A percentile compares a stretch with the other conserved stretches of the same genome.
Evolutionary conservation across 2,329 filamentous ascomycete genomes (phyloP).

Genomic region (Fusarium acutatum): DNA sequence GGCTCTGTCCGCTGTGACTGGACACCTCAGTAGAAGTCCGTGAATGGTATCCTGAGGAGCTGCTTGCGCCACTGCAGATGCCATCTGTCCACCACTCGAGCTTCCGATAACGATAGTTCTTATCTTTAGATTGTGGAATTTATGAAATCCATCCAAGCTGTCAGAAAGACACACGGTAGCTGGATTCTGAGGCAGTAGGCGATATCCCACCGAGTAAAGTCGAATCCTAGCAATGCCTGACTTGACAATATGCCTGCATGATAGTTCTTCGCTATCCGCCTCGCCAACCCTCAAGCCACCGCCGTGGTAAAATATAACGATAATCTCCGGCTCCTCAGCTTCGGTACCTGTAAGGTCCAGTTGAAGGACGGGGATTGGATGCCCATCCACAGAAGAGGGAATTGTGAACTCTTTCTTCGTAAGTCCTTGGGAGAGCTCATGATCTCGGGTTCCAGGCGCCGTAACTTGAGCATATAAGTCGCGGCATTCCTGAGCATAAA

Average conservation of each 20-base stretch:
- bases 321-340: slow-evolving; percentile 21
- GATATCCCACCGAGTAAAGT: slow-evolving; percentile 58
- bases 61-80: slow-evolving; percentile 52
- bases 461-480: slow-evolving; percentile 49
- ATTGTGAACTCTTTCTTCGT: slow-evolving; percentile 41
- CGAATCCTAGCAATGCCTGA: slow-evolving; percentile 37
- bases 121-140: slow-evolving; percentile 7
- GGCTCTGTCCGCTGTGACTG: slow-evolving; percentile 57
- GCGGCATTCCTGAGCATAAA: slow-evolving; percentile 54
- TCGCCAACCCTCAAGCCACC: slow-evolving; percentile 58
- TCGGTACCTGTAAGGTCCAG: slow-evolving; percentile 39
- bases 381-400: slow-evolving; percentile 46
- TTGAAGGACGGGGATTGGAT: slow-evolving; percentile 49
- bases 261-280: slow-evolving; percentile 59
- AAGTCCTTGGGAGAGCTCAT: slow-evolving; percentile 49
- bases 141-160: slow-evolving; percentile 49
- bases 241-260: slow-evolving; percentile 53
- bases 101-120: slow-evolving; percentile 53
- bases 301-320: slow-evolving; percentile 59
- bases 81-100: slow-evolving; percentile 59
- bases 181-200: slow-evolving; percentile 52
- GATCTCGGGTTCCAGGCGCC: slow-evolving; percentile 46
- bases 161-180: slow-evolving; percentile 54
- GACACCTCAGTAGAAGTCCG: slow-evolving; percentile 57
- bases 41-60: slow-evolving; percentile 40